A percentile compares a stretch with the other conserved stretches of the same genome.
Evolutionary conservation across 495 filamentous ascomycete genomes (phyloP).

Genomic region (Aspergillus affinis): DNA sequence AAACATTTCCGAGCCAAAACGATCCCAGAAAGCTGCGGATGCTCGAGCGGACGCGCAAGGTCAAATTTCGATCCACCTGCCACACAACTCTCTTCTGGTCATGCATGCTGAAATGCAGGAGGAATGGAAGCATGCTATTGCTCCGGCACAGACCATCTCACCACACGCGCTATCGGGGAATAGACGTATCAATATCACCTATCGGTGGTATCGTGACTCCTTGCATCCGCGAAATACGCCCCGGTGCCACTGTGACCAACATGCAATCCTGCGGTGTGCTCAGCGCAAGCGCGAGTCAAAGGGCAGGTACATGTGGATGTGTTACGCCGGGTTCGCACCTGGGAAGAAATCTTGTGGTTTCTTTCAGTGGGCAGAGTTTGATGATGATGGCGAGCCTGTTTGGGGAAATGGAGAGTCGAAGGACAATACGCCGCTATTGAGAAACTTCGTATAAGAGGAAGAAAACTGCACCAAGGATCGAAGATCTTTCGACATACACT

Average conservation of each 20-base stretch:
- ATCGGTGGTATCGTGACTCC: slow-evolving; percentile 76
- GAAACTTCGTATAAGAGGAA: slow-evolving; percentile 28
- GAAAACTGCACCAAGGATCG: background rate
- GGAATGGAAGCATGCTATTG: slow-evolving; percentile 63
- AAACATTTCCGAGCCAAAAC: background rate
- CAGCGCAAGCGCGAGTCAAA: slow-evolving; percentile 71
- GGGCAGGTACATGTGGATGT: slow-evolving; percentile 94
- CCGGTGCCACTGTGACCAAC: slow-evolving; percentile 64
- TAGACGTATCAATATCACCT: slow-evolving; percentile 88
- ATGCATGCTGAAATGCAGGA: slow-evolving; percentile 88
- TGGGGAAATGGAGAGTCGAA: slow-evolving; percentile 44
- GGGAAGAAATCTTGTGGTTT: slow-evolving; percentile 76
- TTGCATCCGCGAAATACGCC: slow-evolving; percentile 67
- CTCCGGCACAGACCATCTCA: slow-evolving; percentile 69
- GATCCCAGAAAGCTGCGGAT: slow-evolving; percentile 20
- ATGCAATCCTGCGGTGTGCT: slow-evolving; percentile 74
- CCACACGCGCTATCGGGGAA: slow-evolving; percentile 80
- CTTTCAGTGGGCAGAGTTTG: slow-evolving; percentile 89
- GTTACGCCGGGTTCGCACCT: slow-evolving; percentile 72
- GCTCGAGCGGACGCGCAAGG: slow-evolving; percentile 63
- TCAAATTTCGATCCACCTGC: slow-evolving; percentile 86
- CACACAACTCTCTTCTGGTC: slow-evolving; percentile 87
- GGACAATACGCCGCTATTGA: slow-evolving; percentile 27
- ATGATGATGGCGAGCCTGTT: slow-evolving; percentile 78
- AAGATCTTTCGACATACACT: background rate